Conservation (phyloP, 2,329 filamentous ascomycete genomes). For the Aspergillus sp. region DNA sequence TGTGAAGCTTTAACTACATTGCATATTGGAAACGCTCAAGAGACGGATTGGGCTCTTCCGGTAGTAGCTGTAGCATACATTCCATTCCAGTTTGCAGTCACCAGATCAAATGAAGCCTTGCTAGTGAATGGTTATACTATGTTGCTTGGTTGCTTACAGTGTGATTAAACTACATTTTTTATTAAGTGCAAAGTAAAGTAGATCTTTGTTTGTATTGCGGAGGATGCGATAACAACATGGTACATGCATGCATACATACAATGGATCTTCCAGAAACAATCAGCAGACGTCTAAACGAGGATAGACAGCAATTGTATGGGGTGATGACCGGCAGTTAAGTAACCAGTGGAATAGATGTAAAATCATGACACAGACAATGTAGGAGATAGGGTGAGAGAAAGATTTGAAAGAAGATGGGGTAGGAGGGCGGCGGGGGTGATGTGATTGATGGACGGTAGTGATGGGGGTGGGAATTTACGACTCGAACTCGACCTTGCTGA, state of each 20-base stretch:
- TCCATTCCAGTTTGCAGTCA: no score
- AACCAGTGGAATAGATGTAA: background rate
- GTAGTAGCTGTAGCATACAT: no score
- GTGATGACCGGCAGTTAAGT: background rate
- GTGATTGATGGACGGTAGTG: background rate
- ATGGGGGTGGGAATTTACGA: constrained; percentile 16
- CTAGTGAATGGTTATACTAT: no score
- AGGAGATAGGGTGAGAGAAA: background rate
- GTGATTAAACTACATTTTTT: no score
- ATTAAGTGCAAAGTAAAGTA: no score
- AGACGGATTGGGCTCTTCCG: no score
- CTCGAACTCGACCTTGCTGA: constrained; percentile 44
- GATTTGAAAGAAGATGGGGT: background rate
- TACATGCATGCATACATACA: constrained; percentile 8
- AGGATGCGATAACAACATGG: background rate
- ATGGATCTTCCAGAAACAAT: background rate
- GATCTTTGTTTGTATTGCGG: no score
- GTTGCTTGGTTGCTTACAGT: no score
- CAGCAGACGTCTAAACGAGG: background rate
- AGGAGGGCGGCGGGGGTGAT: background rate
- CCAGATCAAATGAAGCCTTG: no score
- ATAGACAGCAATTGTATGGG: background rate
- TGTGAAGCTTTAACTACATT: no score
- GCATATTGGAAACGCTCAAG: no score
- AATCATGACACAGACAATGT: background rate